phyloP scores from a whole-genome alignment of 1,139 yeast genomes.

The Zygoascus meyerae region DNA sequence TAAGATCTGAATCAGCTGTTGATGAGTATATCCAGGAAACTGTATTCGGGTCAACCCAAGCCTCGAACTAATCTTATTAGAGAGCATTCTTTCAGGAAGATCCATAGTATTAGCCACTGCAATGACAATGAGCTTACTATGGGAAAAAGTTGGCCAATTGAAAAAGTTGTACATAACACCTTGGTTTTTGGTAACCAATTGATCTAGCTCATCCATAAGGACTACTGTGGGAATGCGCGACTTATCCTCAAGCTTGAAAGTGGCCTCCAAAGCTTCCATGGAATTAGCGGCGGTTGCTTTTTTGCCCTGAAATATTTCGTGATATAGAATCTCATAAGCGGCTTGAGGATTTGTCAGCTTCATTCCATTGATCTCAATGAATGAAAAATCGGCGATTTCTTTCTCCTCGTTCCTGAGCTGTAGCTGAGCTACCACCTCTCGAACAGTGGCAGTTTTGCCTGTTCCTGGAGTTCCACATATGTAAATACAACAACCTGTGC shows the following conservation, averaged over 20 bases:
- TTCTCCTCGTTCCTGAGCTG: conserved; percentile 37
- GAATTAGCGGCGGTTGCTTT: conserved; percentile 63
- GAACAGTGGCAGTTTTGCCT: conserved; percentile 90
- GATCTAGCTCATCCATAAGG: conserved; percentile 88
- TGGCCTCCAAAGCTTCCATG: conserved; percentile 47
- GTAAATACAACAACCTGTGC: conserved; percentile 78
- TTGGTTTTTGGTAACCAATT: conserved; percentile 77
- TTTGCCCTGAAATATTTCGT: conserved; percentile 54
- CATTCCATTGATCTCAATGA: conserved; percentile 84
- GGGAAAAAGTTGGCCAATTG: conserved; percentile 88
- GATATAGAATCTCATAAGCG: conserved; percentile 84
- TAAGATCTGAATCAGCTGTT: conserved; percentile 71
- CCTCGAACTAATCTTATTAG: conserved; percentile 87
- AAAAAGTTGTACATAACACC: conserved; percentile 91
- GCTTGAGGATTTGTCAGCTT: conserved; percentile 75
- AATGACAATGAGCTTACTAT: conserved; percentile 76
- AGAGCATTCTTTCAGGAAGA: conserved; percentile 79
- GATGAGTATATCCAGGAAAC: conserved; percentile 82
- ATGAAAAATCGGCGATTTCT: conserved; percentile 57
- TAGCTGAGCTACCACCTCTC: conserved; percentile 75
- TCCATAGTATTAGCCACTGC: conserved; percentile 99
- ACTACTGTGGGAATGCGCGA: conserved; percentile 58
- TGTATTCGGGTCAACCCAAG: conserved; percentile 82
- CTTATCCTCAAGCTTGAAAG: conserved; percentile 38
- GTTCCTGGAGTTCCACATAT: conserved; percentile 98